Evolutionary conservation across 2,329 filamentous ascomycete species (phyloP).

Genomic region (Cladobotryum protrusum): DNA sequence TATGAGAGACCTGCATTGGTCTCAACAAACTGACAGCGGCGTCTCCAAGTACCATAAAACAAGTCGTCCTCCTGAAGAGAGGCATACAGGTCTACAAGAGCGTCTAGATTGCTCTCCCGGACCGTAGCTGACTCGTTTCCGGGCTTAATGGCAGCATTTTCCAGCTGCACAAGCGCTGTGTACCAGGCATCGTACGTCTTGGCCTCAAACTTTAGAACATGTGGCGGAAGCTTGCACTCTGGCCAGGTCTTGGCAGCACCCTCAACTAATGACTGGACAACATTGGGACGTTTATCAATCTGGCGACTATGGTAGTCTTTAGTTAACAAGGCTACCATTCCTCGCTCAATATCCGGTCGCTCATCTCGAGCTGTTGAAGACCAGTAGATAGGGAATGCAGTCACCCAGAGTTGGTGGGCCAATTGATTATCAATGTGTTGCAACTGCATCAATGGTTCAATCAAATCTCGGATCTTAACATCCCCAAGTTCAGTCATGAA

Average conservation of each 20-base stretch:
- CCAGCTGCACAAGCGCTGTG: slow-evolving; percentile 81
- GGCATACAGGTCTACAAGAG: slow-evolving; percentile 87
- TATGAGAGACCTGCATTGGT: slow-evolving; percentile 96
- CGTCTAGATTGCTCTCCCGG: slow-evolving; percentile 91
- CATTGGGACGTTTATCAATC: slow-evolving; percentile 91
- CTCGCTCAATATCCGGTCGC: slow-evolving; percentile 81
- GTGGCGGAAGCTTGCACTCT: slow-evolving; percentile 85
- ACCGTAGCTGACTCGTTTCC: slow-evolving; percentile 77
- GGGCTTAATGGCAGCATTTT: slow-evolving; percentile 80
- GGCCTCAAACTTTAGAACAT: slow-evolving; percentile 91
- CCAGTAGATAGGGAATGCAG: slow-evolving; percentile 91
- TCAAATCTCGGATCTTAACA: slow-evolving; percentile 78
- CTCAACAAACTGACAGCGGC: slow-evolving; percentile 92
- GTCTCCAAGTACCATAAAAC: slow-evolving; percentile 95
- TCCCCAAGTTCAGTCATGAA: slow-evolving; percentile 81
- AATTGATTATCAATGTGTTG: slow-evolving; percentile 82
- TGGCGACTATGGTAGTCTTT: slow-evolving; percentile 95
- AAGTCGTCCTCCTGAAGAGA: slow-evolving; percentile 90
- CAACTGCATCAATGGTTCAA: slow-evolving; percentile 85
- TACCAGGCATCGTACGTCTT: slow-evolving; percentile 98
- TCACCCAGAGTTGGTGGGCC: slow-evolving; percentile 84
- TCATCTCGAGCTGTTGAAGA: slow-evolving; percentile 82
- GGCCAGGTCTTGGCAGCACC: slow-evolving; percentile 80
- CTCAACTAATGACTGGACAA: slow-evolving; percentile 85
- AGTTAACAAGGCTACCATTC: slow-evolving; percentile 81